Percentiles rank a stretch among this genome's conserved stretches.
These are phyloP conservation scores for Tolypocladium pustulatum DNA, from an alignment of 2,329 filamentous ascomycete genomes.

Conservation along the genomic window DNA sequence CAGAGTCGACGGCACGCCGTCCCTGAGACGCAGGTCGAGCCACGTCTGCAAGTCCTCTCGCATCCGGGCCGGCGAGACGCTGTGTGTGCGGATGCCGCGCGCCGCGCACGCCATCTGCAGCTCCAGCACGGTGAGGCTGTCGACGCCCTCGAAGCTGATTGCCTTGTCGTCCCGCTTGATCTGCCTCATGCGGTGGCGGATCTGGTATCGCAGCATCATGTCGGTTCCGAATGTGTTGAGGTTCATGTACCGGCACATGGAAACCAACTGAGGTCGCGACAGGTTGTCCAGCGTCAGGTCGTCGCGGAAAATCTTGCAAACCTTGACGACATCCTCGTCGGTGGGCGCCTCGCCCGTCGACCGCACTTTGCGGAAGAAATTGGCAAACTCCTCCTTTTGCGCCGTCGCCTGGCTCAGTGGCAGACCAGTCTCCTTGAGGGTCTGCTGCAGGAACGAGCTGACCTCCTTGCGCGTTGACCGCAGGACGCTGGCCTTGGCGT, in stretches of 20 bases:
- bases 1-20: conserved; percentile 92
- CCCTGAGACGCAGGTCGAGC: conserved; percentile 85
- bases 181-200: conserved; percentile 95
- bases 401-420: conserved; percentile 76
- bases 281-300: conserved; percentile 95
- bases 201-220: conserved; percentile 93
- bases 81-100: conserved; percentile 85
- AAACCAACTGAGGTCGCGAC: conserved; percentile 88
- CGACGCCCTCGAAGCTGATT: conserved; percentile 88
- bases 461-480: conserved; percentile 88
- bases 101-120: conserved; percentile 86
- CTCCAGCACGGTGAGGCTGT: conserved; percentile 85
- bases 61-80: conserved; percentile 78
- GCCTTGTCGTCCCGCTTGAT: conserved; percentile 97
- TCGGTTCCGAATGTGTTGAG: conserved; percentile 95
- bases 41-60: conserved; percentile 86
- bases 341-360: conserved; percentile 86
- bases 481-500: conserved; percentile 73
- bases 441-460: conserved; percentile 78
- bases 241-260: conserved; percentile 98
- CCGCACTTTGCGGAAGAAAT: conserved; percentile 95
- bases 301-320: conserved; percentile 98
- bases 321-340: conserved; percentile 87
- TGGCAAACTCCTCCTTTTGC: conserved; percentile 85
- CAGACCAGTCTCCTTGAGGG: conserved; percentile 84